These are phyloP conservation scores for Talaromyces sp. DNA, from an alignment of 2,329 filamentous ascomycete species.

Conservation along the genomic window DNA sequence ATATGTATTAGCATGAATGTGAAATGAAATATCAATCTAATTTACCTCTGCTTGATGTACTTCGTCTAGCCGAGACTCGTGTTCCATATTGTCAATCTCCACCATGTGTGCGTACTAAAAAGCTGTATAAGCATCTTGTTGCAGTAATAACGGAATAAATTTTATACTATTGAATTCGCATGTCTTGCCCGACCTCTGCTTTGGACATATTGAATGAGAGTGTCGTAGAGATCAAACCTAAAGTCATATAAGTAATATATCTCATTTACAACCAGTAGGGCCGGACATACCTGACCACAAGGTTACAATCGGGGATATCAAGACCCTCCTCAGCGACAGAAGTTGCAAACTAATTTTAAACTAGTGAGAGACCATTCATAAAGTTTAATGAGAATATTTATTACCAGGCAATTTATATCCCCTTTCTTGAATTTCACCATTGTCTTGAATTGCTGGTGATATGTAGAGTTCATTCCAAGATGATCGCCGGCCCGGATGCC, in stretches of 20 bases:
- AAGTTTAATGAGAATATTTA: background rate
- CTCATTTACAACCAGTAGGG: background rate
- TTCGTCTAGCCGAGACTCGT: slow-evolving; percentile 55
- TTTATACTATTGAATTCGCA: slow-evolving; percentile 55
- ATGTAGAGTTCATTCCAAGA: slow-evolving; percentile 59
- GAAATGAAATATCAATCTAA: background rate
- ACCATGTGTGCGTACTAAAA: slow-evolving; percentile 71
- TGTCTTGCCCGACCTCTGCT: slow-evolving; percentile 83
- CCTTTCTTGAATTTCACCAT: slow-evolving; percentile 61
- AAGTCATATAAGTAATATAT: slow-evolving; percentile 8
- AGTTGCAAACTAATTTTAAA: slow-evolving; percentile 48
- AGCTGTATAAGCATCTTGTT: background rate
- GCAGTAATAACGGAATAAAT: background rate
- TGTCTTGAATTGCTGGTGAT: slow-evolving; percentile 67
- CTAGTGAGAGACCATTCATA: background rate
- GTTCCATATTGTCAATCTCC: slow-evolving; percentile 63
- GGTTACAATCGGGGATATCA: slow-evolving; percentile 61
- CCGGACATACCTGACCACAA: slow-evolving; percentile 47
- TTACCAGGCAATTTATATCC: slow-evolving; percentile 51
- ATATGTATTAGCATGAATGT: background rate
- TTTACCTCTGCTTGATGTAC: slow-evolving; percentile 40
- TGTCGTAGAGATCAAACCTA: slow-evolving; percentile 80
- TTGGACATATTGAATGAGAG: slow-evolving; percentile 92
- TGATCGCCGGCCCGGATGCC: slow-evolving; percentile 49
- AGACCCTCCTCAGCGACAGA: slow-evolving; percentile 63